Percentiles rank a stretch among this genome's conserved stretches.
Evolutionary conservation across 352 stramenopile species (phyloP).

Genomic region (Thalassiosira sp.): DNA sequence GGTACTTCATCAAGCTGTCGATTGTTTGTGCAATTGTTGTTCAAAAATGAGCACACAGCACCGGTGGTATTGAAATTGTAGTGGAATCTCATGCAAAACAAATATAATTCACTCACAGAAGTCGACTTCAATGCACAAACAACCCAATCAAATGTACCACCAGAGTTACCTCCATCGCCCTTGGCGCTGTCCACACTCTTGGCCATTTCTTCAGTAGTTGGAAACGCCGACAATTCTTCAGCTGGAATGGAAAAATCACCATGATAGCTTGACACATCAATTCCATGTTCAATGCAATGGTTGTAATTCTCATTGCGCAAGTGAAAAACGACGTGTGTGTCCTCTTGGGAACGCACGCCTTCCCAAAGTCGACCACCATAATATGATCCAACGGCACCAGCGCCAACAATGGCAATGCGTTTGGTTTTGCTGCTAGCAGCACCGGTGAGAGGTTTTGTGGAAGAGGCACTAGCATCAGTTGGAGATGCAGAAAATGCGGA

Average conservation of each 20-base stretch:
- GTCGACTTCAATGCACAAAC: constrained; percentile 74
- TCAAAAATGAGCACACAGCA: background rate
- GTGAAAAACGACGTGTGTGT: constrained; percentile 70
- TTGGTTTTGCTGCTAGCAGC: constrained; percentile 2
- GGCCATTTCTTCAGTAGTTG: constrained; percentile 60
- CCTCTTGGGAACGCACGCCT: constrained; percentile 17
- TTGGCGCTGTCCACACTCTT: background rate
- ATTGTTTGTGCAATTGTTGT: background rate
- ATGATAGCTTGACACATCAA: constrained; percentile 61
- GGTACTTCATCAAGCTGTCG: constrained; percentile 56
- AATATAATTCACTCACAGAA: constrained; percentile 15
- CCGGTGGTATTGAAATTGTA: background rate
- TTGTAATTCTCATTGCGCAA: constrained; percentile 68
- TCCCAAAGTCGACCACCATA: constrained; percentile 79
- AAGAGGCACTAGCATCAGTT: background rate
- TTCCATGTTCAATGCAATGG: constrained; percentile 47
- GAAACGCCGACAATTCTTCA: constrained; percentile 58
- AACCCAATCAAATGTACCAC: constrained; percentile 72
- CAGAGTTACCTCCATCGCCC: constrained; percentile 11
- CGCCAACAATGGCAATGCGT: constrained; percentile 64
- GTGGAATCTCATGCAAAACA: background rate
- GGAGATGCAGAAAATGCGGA: background rate
- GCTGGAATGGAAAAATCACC: constrained; percentile 73
- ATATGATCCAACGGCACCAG: constrained; percentile 69
- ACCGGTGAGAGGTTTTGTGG: background rate